Evolutionary conservation across 805 yeast species (phyloP), one percentile per base, ranked within the genome.

Genomic region (Debaryomyces castellii): DNA sequence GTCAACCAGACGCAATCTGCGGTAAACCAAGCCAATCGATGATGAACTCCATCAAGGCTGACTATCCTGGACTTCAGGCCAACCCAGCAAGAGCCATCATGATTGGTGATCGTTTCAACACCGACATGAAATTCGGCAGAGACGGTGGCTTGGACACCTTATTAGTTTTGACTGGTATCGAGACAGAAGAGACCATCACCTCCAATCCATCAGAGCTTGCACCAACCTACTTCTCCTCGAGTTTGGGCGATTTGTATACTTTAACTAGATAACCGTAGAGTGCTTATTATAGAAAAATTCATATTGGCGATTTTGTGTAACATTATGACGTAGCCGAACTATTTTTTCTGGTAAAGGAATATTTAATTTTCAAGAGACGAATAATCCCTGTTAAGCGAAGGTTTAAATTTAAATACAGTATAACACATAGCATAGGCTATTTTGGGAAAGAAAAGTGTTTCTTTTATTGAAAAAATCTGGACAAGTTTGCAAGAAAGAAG

Each of bases 91-190:
- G 80, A 47, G 84, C 96, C 10, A 77, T 92, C 52, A 94, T 94
- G 98, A 81, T 94, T 47, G 99, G 99, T 17, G 99, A 94, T 63
- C 77, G 99, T 53, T 73, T 94, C 48, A 92, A 94, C 64, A 94
- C 99, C 0, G 99, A 94, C 59, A 92, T 94, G 83, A 80, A 78
- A 59, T 94, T 94, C 64, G 99, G 98, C 37, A 74, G 80, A 45
- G 84, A 83, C 47, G 96, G 96, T 43, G 94, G 94, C 1, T 74
- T 94, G 37, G 90, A 85, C 45, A 91, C 98, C 1, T 66, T 94
- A 46, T 72, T 94, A 54, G 99, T 94, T 2, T 76, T 94, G 45
- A 87, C 95, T 1, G 99, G 99, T 37, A 90, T 94, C 49, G 97
- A 91, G 60, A 82, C 83, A 1, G 91, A 86, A 53, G 81, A 76